Evolutionary conservation across 2,329 filamentous ascomycete genomes (phyloP).

Genomic region (Claviceps lovelessii): DNA sequence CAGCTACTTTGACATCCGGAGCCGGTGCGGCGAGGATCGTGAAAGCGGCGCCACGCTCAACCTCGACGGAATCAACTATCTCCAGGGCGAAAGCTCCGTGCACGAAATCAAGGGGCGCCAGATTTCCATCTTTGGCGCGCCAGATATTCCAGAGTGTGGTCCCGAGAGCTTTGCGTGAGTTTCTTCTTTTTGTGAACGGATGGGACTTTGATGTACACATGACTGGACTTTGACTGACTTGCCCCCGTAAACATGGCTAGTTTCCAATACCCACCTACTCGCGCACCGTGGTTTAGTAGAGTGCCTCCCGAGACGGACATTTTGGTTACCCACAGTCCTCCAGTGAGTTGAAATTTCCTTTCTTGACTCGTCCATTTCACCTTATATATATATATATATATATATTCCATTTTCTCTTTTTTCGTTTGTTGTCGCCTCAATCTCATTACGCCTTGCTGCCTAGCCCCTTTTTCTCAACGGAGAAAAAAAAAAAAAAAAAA

Average conservation of each 20-base stretch:
- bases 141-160: slow-evolving; percentile 67
- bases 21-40: slow-evolving; percentile 42
- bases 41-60: slow-evolving; percentile 39
- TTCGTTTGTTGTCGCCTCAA: not conserved
- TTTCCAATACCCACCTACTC: slow-evolving; percentile 56
- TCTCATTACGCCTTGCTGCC: no score
- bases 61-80: slow-evolving; percentile 57
- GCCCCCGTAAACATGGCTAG: slow-evolving; percentile 14
- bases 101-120: slow-evolving; percentile 47
- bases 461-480: no score
- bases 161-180: slow-evolving; percentile 47
- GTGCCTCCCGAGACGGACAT: slow-evolving; percentile 62
- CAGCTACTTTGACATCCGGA: slow-evolving; percentile 60
- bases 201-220: not conserved
- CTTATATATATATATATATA: not conserved
- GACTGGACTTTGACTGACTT: not conserved
- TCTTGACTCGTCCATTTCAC: no score
- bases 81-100: slow-evolving; percentile 53
- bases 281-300: slow-evolving; percentile 57
- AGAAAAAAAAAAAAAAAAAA: not conserved
- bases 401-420: not conserved
- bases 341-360: slow-evolving; percentile 25
- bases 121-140: slow-evolving; percentile 57
- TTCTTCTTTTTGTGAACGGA: not conserved
- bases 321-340: slow-evolving; percentile 69